Evolutionary conservation across 73 alveolate genomes (phyloP), one percentile per base, ranked within the genome.

Genomic region (Stentor roeselii): DNA sequence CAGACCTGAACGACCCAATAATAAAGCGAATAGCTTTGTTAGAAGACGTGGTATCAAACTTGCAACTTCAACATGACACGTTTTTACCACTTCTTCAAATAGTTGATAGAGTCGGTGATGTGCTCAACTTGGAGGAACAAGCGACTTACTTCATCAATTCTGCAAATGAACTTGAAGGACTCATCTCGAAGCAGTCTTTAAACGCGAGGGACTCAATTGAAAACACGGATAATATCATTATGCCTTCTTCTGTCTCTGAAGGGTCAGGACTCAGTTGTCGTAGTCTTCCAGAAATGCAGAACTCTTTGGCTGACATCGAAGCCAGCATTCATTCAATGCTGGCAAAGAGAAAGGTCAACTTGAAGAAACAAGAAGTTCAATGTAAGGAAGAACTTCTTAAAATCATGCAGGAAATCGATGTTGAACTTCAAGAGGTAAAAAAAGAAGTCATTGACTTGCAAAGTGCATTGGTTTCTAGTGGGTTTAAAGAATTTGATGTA

Each of bases 231-330:
- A 58, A 31, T 31, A 58, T 58, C 27, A n/a, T 21, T 21, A 58
- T 58, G 35, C 74, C 74, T 21, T 21, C 74, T n/a, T 58, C 74
- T 58, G 35, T 58, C 27, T n/a, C 74, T 58, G 74, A 58, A 21
- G 74, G 74, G 0, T n/a, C 15, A 58, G 74, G 74, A 2, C 35
- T 31, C 27, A 31, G 74, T 21, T n/a, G 15, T 31, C 74, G 74
- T 58, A n/a, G 35, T 21, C 74, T 58, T 31, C 27, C 74, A 58
- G 74, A 58, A 58, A 58, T 58, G 74, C 74, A 58, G 74, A 58
- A 58, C 15, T 21, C 74, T 21, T 58, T 58, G 2, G 27, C 74
- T 58, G 74, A 58, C 74, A 58, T 58, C 27, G 74, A 58, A 58
- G 27, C 74, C 27, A n/a, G 27, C 27, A 21, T 31, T 21, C 15